Conservation (phyloP, 1,284 basidiomycete genomes). For the Ceratobasidium sp. region DNA sequence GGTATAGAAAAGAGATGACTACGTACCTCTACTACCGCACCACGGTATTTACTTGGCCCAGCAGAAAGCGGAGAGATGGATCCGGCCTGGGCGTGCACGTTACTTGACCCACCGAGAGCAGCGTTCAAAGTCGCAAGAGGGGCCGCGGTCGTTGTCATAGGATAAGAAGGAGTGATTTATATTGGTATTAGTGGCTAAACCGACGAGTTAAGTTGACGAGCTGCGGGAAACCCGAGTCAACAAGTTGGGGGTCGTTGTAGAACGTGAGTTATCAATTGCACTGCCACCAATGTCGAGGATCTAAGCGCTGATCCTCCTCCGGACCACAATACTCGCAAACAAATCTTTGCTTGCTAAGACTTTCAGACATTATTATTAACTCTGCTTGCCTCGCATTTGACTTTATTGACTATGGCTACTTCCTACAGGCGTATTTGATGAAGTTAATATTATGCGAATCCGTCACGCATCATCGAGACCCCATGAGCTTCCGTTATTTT, state of each 20-base stretch:
- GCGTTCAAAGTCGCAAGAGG: slow-evolving; percentile 28
- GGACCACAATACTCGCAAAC: too few species aligned
- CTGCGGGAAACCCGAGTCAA: neutral
- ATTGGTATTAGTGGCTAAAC: neutral
- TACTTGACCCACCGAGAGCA: neutral
- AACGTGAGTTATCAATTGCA: neutral
- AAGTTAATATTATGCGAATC: too few species aligned
- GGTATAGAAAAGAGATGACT: neutral
- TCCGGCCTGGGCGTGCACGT: neutral
- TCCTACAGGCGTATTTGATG: too few species aligned
- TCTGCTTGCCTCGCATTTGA: too few species aligned
- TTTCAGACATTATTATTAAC: too few species aligned
- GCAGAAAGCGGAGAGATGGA: slow-evolving; percentile 18
- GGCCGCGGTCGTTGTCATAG: slow-evolving; percentile 28
- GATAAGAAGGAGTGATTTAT: neutral
- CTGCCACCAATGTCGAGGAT: neutral
- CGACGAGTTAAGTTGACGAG: neutral
- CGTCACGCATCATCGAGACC: too few species aligned
- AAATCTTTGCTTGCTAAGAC: too few species aligned
- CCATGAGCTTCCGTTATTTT: too few species aligned
- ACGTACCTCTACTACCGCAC: slow-evolving; percentile 82
- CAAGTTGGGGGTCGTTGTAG: neutral
- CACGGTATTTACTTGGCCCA: slow-evolving; percentile 73
- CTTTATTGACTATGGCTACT: too few species aligned
- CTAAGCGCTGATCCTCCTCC: neutral